Evolutionary conservation across 2,329 filamentous ascomycete species (phyloP).

Genomic region (Orbilia ellipsospora): DNA sequence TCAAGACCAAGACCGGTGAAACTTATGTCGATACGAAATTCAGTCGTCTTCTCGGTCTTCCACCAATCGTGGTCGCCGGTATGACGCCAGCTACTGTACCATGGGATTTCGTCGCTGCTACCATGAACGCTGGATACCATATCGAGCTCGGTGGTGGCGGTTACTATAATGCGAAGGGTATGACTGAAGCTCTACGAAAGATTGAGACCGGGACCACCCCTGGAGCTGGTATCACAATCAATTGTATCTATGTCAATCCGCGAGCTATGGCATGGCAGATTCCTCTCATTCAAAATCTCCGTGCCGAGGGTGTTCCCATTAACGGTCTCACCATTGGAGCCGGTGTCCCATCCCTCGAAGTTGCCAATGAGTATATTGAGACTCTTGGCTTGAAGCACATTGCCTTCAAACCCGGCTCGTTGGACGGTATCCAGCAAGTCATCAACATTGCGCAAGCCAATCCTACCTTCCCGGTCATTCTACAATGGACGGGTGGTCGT

Average conservation of each 20-base stretch:
- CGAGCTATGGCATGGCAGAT: conserved; percentile 94
- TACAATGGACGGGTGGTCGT: conserved; percentile 95
- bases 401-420: conserved; percentile 90
- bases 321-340: conserved; percentile 93
- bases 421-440: conserved; percentile 86
- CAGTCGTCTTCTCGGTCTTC: conserved; percentile 84
- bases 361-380: conserved; percentile 92
- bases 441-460: conserved; percentile 96
- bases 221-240: conserved; percentile 87
- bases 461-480: conserved; percentile 87
- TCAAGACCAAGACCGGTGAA: conserved; percentile 87
- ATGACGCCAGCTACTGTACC: conserved; percentile 93
- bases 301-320: conserved; percentile 86
- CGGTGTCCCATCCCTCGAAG: conserved; percentile 91
- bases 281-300: conserved; percentile 80
- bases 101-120: conserved; percentile 90
- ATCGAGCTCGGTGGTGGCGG: conserved; percentile 88
- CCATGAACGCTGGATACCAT: conserved; percentile 95
- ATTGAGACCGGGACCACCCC: conserved; percentile 86
- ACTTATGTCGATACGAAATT: conserved; percentile 98
- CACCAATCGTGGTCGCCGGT: conserved; percentile 88
- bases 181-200: conserved; percentile 84
- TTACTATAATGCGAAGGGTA: conserved; percentile 83
- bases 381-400: conserved; percentile 94
- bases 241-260: conserved; percentile 91